A percentile compares a stretch with the other conserved stretches of the same genome.
Conservation (phyloP, 768 basidiomycete species). For the Termitomyces eurrhizus region DNA sequence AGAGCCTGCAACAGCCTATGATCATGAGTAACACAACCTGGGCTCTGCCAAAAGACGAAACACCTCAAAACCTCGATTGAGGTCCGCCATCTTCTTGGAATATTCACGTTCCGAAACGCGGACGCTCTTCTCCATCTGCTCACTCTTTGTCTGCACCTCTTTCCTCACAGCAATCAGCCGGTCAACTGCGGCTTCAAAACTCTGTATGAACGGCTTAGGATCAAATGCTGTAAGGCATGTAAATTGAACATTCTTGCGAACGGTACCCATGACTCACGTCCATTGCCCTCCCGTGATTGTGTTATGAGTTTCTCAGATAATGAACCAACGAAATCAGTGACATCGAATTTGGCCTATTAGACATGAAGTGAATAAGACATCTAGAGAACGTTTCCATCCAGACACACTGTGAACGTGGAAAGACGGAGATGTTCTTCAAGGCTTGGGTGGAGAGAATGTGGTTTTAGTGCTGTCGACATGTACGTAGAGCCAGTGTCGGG, state of each 20-base stretch:
- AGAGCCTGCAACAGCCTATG: slow-evolving; percentile 80
- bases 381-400: background rate
- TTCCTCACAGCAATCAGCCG: slow-evolving; percentile 81
- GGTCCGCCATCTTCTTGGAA: slow-evolving; percentile 88
- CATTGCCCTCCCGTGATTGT: slow-evolving; percentile 78
- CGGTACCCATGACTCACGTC: slow-evolving; percentile 46
- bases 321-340: slow-evolving; percentile 82
- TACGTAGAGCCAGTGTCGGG: background rate
- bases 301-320: slow-evolving; percentile 86
- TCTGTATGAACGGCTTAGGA: slow-evolving; percentile 87
- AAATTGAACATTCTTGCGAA: background rate
- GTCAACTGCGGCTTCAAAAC: slow-evolving; percentile 90
- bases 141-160: slow-evolving; percentile 86
- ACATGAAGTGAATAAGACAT: slow-evolving; percentile 3
- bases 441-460: slow-evolving; percentile 41
- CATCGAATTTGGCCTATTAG: slow-evolving; percentile 80
- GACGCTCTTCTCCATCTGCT: slow-evolving; percentile 91
- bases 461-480: slow-evolving; percentile 14
- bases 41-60: background rate
- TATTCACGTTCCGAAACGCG: slow-evolving; percentile 89
- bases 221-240: slow-evolving; percentile 67
- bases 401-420: slow-evolving; percentile 49
- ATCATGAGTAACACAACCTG: slow-evolving; percentile 4
- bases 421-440: slow-evolving; percentile 52
- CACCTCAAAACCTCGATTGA: slow-evolving; percentile 93